Evolutionary conservation across 257 asterid species (phyloP), one percentile per base, ranked within the genome.

Genomic region (Solanum sejunctum): DNA sequence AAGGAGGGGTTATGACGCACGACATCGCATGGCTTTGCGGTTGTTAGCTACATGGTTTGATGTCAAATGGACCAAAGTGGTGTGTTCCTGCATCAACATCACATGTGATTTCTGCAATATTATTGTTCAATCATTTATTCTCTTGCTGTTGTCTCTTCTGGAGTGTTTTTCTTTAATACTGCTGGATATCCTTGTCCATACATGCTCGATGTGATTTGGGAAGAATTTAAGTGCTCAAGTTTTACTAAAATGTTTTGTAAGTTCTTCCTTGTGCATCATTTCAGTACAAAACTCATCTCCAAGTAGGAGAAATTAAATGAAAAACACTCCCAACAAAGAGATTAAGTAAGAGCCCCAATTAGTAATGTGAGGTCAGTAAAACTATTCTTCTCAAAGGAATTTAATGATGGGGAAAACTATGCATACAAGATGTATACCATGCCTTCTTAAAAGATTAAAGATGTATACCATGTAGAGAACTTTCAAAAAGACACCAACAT

Each of bases 11-110:
- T 94, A 93, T 85, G 99, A 95, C 87, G 97, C 99, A 36, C 90
- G 97, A 81, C 95, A 93, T 88, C 97, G 99, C 23, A 93, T 90
- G 81, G 95, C 97, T 41, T 88, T 95, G 87, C 93, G 98, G 87
- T 87, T 95, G 88, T 92, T 95, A 36, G 92, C 97, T 45, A 90
- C 97, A 85, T 95, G 99, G 99, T 88, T 95, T 84, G 92, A 94
- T 86, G 86, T 95, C 80, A 89, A 94, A 90, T 95, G 99, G 97
- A 86, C 90, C 85, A 92, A 94, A 90, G 80, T 92, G 98, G 98
- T 95, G 90, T 39, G 56, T 57, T 83, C 78, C 32, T 80, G 72
- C 84, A 66, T 82, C 85, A 45, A 45, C 83, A 15, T 13, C 45
- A 78, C 52, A 52, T 5, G 28, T 78, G 58, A 52, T 26, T 26